These are phyloP conservation scores for Sclerospora graminicola DNA, from an alignment of 352 stramenopile genomes.

Conservation along the genomic window DNA sequence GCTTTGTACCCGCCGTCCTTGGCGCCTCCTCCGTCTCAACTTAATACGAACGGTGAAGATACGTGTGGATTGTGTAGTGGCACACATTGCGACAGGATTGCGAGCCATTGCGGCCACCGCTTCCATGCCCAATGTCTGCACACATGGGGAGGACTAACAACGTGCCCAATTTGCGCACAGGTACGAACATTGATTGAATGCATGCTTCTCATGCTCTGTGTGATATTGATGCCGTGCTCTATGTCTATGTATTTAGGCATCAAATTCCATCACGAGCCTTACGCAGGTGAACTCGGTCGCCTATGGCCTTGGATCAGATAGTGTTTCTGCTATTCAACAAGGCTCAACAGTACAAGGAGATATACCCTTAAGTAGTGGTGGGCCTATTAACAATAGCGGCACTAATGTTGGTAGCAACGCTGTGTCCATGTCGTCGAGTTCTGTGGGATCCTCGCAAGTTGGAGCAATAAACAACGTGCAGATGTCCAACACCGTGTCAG, in stretches of 20 bases:
- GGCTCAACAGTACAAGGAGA: constrained; percentile 15
- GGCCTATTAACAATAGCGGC: constrained; percentile 15
- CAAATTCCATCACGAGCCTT: constrained; percentile 22
- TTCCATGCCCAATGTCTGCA: constrained; percentile 60
- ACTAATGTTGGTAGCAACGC: constrained; percentile 11
- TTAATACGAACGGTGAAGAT: constrained; percentile 14
- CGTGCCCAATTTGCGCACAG: constrained; percentile 37
- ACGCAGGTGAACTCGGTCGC: constrained; percentile 5
- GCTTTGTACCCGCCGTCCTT: constrained; percentile 21
- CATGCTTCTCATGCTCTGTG: constrained; percentile 1
- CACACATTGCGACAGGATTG: constrained; percentile 39
- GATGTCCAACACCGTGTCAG: constrained; percentile 6
- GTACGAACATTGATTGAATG: constrained; percentile 13
- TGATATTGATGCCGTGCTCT: constrained; percentile 1
- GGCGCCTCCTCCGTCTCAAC: constrained; percentile 9
- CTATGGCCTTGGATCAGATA: constrained; percentile 18
- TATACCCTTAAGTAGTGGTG: constrained; percentile 15
- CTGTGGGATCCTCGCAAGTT: constrained; percentile 14
- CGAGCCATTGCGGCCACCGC: constrained; percentile 47
- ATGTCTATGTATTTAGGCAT: constrained; percentile 14
- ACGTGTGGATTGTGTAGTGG: constrained; percentile 36
- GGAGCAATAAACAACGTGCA: constrained; percentile 15
- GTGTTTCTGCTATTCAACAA: constrained; percentile 16
- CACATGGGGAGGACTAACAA: constrained; percentile 48
- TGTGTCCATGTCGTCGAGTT: constrained; percentile 20